Percentiles rank a stretch among this genome's conserved stretches.
These are phyloP conservation scores for Nymphaea colorata DNA, from an alignment of 164 flowering plant genomes.

Conservation along the genomic window DNA sequence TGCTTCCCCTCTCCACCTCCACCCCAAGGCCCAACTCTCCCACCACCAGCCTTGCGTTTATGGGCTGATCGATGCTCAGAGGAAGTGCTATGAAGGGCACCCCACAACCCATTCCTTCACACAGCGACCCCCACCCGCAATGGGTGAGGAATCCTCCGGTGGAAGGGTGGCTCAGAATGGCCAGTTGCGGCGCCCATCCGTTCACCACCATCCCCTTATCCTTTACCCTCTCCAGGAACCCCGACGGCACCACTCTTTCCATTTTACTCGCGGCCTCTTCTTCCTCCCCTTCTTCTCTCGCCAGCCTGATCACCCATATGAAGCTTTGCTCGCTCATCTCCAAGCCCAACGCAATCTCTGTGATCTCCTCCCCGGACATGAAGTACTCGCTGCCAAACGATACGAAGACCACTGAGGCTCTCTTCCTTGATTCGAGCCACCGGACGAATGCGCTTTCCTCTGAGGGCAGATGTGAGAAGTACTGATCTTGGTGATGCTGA, in stretches of 20 bases:
- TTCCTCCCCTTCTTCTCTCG: slow-evolving; percentile 3
- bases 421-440: slow-evolving; percentile 22
- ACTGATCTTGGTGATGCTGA: neutral
- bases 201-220: slow-evolving; percentile 17
- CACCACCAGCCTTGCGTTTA: slow-evolving; percentile 23
- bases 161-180: slow-evolving; percentile 15
- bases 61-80: slow-evolving; percentile 31
- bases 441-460: slow-evolving; percentile 1
- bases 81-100: slow-evolving; percentile 34
- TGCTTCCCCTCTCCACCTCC: neutral
- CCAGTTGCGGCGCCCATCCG: slow-evolving; percentile 26
- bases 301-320: slow-evolving; percentile 26
- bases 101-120: slow-evolving; percentile 24
- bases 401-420: slow-evolving; percentile 18
- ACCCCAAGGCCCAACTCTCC: slow-evolving; percentile 29
- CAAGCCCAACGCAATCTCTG: slow-evolving; percentile 25
- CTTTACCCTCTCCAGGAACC: neutral
- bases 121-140: slow-evolving; percentile 18
- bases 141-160: slow-evolving; percentile 14
- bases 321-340: slow-evolving; percentile 21
- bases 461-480: neutral
- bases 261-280: neutral
- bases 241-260: slow-evolving; percentile 18
- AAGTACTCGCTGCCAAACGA: slow-evolving; percentile 36
- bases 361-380: slow-evolving; percentile 18